Evolutionary conservation across 768 basidiomycete species (phyloP).

Genomic region (Sarcomyxa edulis): DNA sequence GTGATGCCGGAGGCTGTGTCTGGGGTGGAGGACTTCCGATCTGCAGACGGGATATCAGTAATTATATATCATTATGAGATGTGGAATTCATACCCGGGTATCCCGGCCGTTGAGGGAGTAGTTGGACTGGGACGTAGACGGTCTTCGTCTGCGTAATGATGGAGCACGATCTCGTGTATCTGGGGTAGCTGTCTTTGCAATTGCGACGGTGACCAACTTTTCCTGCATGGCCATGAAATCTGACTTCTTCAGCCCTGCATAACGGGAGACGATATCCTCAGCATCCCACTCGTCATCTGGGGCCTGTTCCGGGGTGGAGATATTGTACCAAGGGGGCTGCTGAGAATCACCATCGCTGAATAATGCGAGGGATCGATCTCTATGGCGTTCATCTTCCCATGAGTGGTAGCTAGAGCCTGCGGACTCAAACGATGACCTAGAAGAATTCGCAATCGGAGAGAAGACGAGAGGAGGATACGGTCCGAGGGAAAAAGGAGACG

Average conservation of each 20-base stretch:
- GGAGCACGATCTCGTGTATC: constrained; percentile 59
- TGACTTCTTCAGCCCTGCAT: constrained; percentile 61
- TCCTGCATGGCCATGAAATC: constrained; percentile 76
- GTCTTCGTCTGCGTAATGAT: constrained; percentile 70
- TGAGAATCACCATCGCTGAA: constrained; percentile 48
- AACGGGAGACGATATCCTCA: constrained; percentile 61
- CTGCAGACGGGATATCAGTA: no score
- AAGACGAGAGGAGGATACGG: constrained; percentile 58
- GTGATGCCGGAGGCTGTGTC: constrained; percentile 30
- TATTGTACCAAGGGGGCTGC: constrained; percentile 62
- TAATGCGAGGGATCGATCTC: constrained; percentile 46
- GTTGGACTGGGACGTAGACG: constrained; percentile 80
- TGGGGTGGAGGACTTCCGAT: constrained; percentile 57
- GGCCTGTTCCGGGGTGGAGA: constrained; percentile 44
- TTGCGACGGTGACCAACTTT: constrained; percentile 61
- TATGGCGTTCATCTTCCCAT: constrained; percentile 53
- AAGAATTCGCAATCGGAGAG: constrained; percentile 68
- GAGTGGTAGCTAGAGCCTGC: constrained; percentile 85
- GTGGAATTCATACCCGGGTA: constrained; percentile 17
- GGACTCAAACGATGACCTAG: constrained; percentile 75
- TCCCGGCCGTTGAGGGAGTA: constrained; percentile 57
- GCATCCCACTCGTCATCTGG: constrained; percentile 53
- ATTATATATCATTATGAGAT: constrained; percentile 10
- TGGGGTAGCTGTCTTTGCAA: constrained; percentile 48
- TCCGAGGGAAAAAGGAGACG: constrained; percentile 47